Base-by-base conservation (phyloP, 208 protist genomes). In the Hexamita inflata region DNA sequence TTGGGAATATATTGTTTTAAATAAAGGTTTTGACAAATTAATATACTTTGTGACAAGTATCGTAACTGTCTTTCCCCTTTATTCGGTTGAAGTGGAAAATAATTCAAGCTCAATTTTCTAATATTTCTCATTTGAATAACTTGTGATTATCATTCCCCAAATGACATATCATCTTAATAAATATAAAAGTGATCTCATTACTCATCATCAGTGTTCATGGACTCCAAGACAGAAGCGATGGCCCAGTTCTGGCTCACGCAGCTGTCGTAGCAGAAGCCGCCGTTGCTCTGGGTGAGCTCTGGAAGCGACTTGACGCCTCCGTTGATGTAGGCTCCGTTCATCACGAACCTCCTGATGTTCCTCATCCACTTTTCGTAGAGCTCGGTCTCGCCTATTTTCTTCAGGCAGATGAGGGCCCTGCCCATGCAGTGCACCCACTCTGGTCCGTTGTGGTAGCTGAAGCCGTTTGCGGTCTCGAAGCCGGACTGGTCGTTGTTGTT, bases 371-470 rank as follows among this genome's bases (percentile, higher is more conserved):
- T 7, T 38, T 39, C 61, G 26, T 59, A 39, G 1, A n/a, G 29
- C 7, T 66, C 61, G 30, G 35, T 58, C 0, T 57, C 32, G 26
- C 0, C 38, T n/a, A 42, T 73, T 34, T 7, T 15, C 4, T 0
- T 77, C 24, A 45, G 34, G 45, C 0, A 61, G 9, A 30, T 60
- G 28, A 9, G 49, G 19, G 24, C 60, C 34, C 59, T 35, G 26
- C 2, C 41, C 19, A 38, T 74, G 67, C 1, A 40, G 40, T 30
- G 32, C 1, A 70, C 0, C 78, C 79, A 77, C 13, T 57, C 83
- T 45, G 87, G 87, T 11, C 87, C 87, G 39, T 90, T 83, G 75
- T 91, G 88, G 73, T 91, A 91, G 75, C 82, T 87, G 57, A 87
- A 85, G 32, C 88, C 88, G 41, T 74, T 70, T 0, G 82, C 58